These are phyloP conservation scores for Amaranthus hypochondriacus DNA, from an alignment of 148 eudicot genomes.

Conservation along the genomic window DNA sequence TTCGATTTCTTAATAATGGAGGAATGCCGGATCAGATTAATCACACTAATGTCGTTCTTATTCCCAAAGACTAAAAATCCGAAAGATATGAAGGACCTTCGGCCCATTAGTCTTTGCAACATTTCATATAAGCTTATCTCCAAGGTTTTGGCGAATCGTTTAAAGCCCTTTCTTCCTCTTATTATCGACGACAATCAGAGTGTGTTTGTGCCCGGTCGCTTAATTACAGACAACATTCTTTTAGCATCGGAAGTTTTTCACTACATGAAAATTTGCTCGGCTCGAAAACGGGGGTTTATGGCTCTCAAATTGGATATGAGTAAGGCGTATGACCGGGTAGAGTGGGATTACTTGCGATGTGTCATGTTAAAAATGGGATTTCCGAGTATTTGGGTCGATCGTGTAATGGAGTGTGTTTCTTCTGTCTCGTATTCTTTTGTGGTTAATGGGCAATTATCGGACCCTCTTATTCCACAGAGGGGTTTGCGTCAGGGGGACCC, in stretches of 20 bases:
- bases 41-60: too few relatives aligned
- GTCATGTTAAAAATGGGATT: background rate
- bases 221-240: too few relatives aligned
- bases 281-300: background rate
- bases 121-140: too few relatives aligned
- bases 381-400: background rate
- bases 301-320: background rate
- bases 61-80: too few relatives aligned
- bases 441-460: background rate
- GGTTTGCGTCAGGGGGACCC: background rate
- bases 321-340: background rate
- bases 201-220: too few relatives aligned
- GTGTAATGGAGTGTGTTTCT: background rate
- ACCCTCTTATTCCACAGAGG: background rate
- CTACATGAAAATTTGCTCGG: background rate
- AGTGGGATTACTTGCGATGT: background rate
- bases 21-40: too few relatives aligned
- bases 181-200: too few relatives aligned
- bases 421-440: background rate
- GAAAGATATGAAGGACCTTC: too few relatives aligned
- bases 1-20: too few relatives aligned
- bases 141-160: too few relatives aligned
- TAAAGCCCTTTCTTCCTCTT: too few relatives aligned
- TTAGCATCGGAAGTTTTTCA: background rate
- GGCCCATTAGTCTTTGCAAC: too few relatives aligned